A percentile compares a stretch with the other conserved stretches of the same genome.
Evolutionary conservation across 2,329 filamentous ascomycete species (phyloP).

Genomic region (Stachybotrys elegans): DNA sequence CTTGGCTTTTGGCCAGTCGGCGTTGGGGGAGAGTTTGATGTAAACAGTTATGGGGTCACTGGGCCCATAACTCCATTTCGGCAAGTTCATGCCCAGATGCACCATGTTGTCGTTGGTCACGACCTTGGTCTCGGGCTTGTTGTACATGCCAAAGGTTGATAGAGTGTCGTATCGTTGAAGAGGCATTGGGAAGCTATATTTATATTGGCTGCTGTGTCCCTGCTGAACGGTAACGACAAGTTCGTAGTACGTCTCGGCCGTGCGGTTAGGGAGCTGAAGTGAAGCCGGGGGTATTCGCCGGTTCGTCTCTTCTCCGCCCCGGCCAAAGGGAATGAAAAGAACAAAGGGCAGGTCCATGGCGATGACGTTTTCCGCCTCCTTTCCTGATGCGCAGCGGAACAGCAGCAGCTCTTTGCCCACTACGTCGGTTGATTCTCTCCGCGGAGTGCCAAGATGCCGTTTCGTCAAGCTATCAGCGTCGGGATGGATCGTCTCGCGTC

Average conservation of each 20-base stretch:
- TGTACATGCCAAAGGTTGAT: conserved; percentile 99
- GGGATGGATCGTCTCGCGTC: conserved; percentile 93
- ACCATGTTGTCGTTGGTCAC: conserved; percentile 85
- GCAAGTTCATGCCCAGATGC: conserved; percentile 84
- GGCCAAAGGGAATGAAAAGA: conserved; percentile 92
- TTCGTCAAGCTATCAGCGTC: conserved; percentile 91
- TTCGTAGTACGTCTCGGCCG: conserved; percentile 96
- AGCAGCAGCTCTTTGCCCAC: conserved; percentile 94
- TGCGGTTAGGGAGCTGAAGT: conserved; percentile 82
- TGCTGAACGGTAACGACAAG: conserved; percentile 94
- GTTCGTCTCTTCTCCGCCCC: conserved; percentile 84
- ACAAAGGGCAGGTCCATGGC: conserved; percentile 97
- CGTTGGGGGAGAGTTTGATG: conserved; percentile 88
- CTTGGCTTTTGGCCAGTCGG: conserved; percentile 88
- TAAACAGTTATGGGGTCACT: conserved; percentile 94
- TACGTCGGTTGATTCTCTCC: conserved; percentile 85
- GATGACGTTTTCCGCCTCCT: conserved; percentile 82
- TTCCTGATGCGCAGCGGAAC: conserved; percentile 78
- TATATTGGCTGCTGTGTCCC: conserved; percentile 78
- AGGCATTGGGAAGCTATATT: conserved; percentile 86
- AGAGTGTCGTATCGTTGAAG: conserved; percentile 92
- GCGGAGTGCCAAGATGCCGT: conserved; percentile 82
- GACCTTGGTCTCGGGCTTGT: conserved; percentile 84
- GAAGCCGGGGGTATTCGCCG: conserved; percentile 88
- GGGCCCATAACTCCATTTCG: conserved; percentile 94